phyloP scores from a whole-genome alignment of 2,329 filamentous ascomycete genomes.

The Plectosphaerella plurivora region DNA sequence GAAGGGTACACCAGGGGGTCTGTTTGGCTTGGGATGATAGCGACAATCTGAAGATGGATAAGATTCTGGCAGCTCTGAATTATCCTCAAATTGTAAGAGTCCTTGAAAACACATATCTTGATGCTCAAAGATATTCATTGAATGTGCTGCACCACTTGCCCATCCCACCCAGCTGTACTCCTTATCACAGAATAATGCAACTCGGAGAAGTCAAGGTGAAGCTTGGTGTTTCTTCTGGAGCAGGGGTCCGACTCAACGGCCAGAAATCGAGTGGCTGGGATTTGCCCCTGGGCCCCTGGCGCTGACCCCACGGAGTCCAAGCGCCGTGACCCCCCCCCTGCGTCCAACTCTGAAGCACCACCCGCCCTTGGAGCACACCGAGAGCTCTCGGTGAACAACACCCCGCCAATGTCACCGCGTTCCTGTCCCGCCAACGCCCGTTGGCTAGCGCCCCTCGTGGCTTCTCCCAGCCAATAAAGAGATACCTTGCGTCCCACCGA shows the following conservation, averaged over 20 bases:
- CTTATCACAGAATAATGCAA: conserved; percentile 26
- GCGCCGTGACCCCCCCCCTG: too few relatives aligned
- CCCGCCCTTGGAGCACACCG: too few relatives aligned
- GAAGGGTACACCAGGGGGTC: background rate
- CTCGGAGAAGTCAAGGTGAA: conserved; percentile 20
- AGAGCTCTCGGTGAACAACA: too few relatives aligned
- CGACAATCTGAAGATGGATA: background rate
- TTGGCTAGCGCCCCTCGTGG: too few relatives aligned
- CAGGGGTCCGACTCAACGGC: background rate
- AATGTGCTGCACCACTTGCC: background rate
- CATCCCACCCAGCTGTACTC: background rate
- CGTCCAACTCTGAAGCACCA: too few relatives aligned
- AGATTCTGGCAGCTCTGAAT: conserved; percentile 15
- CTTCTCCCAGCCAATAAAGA: too few relatives aligned
- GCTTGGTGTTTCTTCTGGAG: background rate
- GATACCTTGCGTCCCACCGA: too few relatives aligned
- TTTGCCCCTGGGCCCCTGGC: background rate
- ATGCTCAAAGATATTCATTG: background rate
- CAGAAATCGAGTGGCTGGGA: conserved; percentile 20
- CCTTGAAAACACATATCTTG: background rate
- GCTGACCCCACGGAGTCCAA: too few relatives aligned
- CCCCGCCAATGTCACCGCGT: too few relatives aligned
- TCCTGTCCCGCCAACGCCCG: too few relatives aligned
- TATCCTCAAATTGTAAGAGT: conserved; percentile 13
- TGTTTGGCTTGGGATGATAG: background rate